Evolutionary conservation across 2,329 filamentous ascomycete genomes (phyloP), one percentile per base, ranked within the genome.

Genomic region (Neopestalotiopsis clavispora): DNA sequence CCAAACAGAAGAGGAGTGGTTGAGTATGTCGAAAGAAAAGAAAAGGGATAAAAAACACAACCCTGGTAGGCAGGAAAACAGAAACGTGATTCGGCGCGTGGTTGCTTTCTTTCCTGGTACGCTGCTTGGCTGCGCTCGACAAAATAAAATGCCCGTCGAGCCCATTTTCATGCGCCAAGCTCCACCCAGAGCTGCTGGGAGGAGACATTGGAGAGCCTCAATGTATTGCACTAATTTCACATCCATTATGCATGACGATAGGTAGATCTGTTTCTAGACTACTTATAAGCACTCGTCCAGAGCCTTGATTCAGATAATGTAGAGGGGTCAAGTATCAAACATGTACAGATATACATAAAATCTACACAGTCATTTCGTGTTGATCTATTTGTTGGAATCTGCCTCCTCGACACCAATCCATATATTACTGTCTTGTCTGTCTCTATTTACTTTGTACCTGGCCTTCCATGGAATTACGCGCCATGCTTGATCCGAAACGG

Each of bases 161-260:
- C 23, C 57, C 57, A 59, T 59, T 42, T 62, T 62, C 59, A 62
- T 62, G 59, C 59, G 57, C 57, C 57, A 14, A 62, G 3, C 59
- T 62, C 32, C 30, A 38, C 59, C 59, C 28, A 40, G n/a, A 30
- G 23, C 12, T 23, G 30, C 57, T 30, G 45, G 45, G 45, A n/a
- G 45, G 9, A 52, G 23, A 28, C 23, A 28, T 49, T 20, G 12
- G 56, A 14, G 23, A 59, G 57, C 57, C 32, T 62, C 59, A 40
- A 14, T 12, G 34, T 32, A 5, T 17, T 34, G 57, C 59, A 40
- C 32, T 62, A 34, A 62, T 62, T 40, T 62, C 59, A 62, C 28
- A 30, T 62, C 59, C 59, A 40, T 62, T 17, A 62, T 62, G 59
- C 59, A 59, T 59, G 30, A 34, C 23, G 10, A 30, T 17, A 12